Evolutionary conservation across 306 rosid species (phyloP).

Genomic region (Begonia fuchsioides): DNA sequence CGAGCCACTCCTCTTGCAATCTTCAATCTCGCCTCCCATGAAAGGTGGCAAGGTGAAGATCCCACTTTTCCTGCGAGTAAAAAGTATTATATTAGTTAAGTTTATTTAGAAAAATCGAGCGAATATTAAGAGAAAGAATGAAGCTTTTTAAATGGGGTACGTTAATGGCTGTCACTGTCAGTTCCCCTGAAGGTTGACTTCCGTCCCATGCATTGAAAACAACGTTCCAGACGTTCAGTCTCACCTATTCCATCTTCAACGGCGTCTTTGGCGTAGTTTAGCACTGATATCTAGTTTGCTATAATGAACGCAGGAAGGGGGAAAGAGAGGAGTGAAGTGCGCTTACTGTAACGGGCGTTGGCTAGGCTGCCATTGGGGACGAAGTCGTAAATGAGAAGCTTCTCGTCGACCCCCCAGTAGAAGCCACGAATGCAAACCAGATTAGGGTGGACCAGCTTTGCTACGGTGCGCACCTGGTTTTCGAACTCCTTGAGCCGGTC

Average conservation of each 20-base stretch:
- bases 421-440: conserved; percentile 83
- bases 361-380: conserved; percentile 93
- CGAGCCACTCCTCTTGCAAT: conserved; percentile 92
- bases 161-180: too few species aligned
- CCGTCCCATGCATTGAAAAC: conserved; percentile 20
- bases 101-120: too few species aligned
- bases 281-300: background rate
- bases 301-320: conserved; percentile 10
- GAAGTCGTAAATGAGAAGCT: conserved; percentile 85
- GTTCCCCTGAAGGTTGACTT: conserved; percentile 26
- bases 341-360: conserved; percentile 89
- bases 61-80: conserved; percentile 67
- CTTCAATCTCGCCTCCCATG: conserved; percentile 76
- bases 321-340: background rate
- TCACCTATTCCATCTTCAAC: conserved; percentile 49
- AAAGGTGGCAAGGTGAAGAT: conserved; percentile 89
- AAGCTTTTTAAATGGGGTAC: too few species aligned
- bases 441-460: conserved; percentile 75
- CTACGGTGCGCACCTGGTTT: conserved; percentile 53
- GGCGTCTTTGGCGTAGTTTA: conserved; percentile 10
- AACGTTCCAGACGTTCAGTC: conserved; percentile 11
- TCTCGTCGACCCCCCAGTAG: conserved; percentile 76
- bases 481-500: conserved; percentile 82
- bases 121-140: too few species aligned
- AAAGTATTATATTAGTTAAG: background rate